Conservation (phyloP, 1,139 yeast species). For the Meyerozyma guilliermondii region DNA sequence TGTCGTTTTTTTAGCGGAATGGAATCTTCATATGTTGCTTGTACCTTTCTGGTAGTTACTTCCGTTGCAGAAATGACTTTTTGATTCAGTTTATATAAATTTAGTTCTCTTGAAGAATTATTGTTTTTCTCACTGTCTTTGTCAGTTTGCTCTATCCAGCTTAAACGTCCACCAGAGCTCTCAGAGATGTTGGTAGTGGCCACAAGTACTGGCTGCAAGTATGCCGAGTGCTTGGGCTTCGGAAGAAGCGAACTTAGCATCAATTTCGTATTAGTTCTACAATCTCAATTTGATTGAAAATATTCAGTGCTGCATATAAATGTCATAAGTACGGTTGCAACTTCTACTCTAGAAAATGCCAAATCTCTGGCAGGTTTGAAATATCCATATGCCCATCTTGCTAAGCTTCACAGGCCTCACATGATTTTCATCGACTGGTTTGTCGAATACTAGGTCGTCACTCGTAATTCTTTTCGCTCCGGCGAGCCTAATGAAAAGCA, state of each 20-base stretch:
- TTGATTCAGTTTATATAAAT: slow-evolving; percentile 21
- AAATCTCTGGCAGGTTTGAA: slow-evolving; percentile 25
- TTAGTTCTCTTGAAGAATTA: slow-evolving; percentile 3
- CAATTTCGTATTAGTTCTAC: no score
- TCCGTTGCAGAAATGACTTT: slow-evolving; percentile 19
- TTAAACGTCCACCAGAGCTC: not conserved
- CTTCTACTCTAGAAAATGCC: slow-evolving; percentile 23
- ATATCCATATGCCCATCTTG: slow-evolving; percentile 18
- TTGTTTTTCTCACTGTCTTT: no score
- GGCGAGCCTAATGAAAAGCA: slow-evolving; percentile 11
- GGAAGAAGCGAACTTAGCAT: slow-evolving; percentile 14
- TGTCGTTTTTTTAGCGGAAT: slow-evolving; percentile 35
- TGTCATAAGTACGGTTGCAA: no score
- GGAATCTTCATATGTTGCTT: slow-evolving; percentile 33
- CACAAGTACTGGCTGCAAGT: slow-evolving; percentile 1
- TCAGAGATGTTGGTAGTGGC: not conserved
- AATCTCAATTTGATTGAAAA: no score
- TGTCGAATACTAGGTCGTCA: slow-evolving; percentile 20
- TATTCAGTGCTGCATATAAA: not conserved
- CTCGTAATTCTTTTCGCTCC: slow-evolving; percentile 14
- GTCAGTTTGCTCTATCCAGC: no score
- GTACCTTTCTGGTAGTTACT: slow-evolving; percentile 12
- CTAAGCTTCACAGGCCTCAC: slow-evolving; percentile 12
- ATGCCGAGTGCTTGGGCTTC: slow-evolving; percentile 8
- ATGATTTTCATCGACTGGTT: slow-evolving; percentile 22